phyloP scores from a whole-genome alignment of 768 basidiomycete species.

The Bullera alba region DNA sequence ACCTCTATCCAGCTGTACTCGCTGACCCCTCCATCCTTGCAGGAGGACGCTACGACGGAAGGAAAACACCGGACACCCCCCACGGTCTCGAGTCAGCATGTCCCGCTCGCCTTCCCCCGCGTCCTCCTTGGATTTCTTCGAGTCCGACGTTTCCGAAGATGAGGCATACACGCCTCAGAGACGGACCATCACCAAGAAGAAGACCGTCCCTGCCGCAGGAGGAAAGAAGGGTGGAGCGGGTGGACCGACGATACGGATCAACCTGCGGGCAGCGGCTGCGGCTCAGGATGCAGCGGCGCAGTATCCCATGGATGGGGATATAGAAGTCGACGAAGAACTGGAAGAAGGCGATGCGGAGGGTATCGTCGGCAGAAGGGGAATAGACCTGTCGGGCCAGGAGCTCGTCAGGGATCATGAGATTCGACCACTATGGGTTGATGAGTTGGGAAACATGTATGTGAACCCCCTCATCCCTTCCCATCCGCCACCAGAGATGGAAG shows the following conservation, averaged over 20 bases:
- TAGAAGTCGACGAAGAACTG: conserved; percentile 28
- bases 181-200: neutral
- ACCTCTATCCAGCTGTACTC: too few species aligned
- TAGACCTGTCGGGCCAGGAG: conserved; percentile 54
- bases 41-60: too few species aligned
- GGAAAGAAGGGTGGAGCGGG: conserved; percentile 1
- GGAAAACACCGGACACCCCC: too few species aligned
- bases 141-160: conserved; percentile 31
- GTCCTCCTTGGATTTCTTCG: conserved; percentile 35
- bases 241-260: conserved; percentile 19
- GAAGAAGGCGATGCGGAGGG: conserved; percentile 25
- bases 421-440: conserved; percentile 83
- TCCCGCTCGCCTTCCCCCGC: conserved; percentile 33
- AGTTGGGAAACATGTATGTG: conserved; percentile 44
- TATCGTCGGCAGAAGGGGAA: conserved; percentile 18
- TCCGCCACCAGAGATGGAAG: neutral
- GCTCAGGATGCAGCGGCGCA: conserved; percentile 15
- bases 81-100: conserved; percentile 12
- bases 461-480: neutral
- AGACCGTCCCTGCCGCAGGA: conserved; percentile 6
- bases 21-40: too few species aligned
- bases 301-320: conserved; percentile 27
- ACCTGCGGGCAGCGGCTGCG: conserved; percentile 21
- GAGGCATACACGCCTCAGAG: conserved; percentile 26
- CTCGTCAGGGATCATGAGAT: conserved; percentile 85